Evolutionary conservation across 2,329 filamentous ascomycete genomes (phyloP).

Genomic region (Trichophyton simii): DNA sequence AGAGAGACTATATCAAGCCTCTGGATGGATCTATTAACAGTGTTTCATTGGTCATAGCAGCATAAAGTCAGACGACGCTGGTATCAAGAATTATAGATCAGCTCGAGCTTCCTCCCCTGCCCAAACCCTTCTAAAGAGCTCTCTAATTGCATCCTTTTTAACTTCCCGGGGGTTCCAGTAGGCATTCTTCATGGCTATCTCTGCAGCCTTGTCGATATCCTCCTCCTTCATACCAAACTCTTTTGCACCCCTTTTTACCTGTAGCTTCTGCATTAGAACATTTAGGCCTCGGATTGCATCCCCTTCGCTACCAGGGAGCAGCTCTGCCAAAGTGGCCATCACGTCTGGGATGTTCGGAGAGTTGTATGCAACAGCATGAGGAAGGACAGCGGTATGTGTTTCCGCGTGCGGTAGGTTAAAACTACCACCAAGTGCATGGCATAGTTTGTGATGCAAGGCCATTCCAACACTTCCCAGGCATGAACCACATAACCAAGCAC

Average conservation of each 20-base stretch:
- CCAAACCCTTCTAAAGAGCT: constrained; percentile 49
- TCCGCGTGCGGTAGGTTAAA: constrained; percentile 54
- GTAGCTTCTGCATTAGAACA: constrained; percentile 40
- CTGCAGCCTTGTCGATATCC: constrained; percentile 47
- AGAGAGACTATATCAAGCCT: too few relatives aligned
- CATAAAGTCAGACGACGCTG: not conserved
- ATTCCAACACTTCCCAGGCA: constrained; percentile 50
- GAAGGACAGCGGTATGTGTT: constrained; percentile 51
- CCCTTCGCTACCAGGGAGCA: constrained; percentile 44
- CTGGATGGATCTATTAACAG: too few relatives aligned
- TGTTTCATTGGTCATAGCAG: not conserved
- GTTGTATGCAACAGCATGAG: constrained; percentile 53
- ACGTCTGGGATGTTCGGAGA: constrained; percentile 42
- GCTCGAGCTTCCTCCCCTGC: constrained; percentile 45
- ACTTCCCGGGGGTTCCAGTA: constrained; percentile 49
- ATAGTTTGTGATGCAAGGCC: constrained; percentile 56
- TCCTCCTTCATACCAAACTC: constrained; percentile 48
- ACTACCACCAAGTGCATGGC: constrained; percentile 51
- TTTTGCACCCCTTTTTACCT: constrained; percentile 42
- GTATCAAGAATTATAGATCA: constrained; percentile 31
- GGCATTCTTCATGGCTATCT: constrained; percentile 46
- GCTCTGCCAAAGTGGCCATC: constrained; percentile 42
- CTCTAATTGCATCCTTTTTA: constrained; percentile 40
- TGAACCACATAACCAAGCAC: constrained; percentile 52
- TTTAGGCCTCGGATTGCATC: constrained; percentile 49